A percentile compares a stretch with the other conserved stretches of the same genome.
phyloP scores from a whole-genome alignment of 305 asterid genomes.

The Solanum hybrid region DNA sequence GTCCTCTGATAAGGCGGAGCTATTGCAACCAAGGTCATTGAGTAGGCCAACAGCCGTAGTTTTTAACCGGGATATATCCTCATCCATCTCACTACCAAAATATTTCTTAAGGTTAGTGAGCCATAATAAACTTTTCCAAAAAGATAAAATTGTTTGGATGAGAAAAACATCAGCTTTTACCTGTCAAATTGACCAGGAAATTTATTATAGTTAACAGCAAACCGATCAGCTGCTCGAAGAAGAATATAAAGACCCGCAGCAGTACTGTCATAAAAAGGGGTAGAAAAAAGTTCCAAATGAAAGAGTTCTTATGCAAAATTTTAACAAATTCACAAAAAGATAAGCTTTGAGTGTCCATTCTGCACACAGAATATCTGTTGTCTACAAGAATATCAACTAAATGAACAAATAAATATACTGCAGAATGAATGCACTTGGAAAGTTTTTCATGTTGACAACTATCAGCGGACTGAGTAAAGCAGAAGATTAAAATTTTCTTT shows the following conservation, averaged over 20 bases:
- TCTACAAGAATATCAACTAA: not conserved
- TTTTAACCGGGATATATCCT: conserved; percentile 87
- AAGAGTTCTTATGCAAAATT: not conserved
- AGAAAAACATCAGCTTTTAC: conserved; percentile 31
- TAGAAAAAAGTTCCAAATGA: not conserved
- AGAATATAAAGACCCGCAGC: conserved; percentile 84
- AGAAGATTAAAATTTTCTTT: not conserved
- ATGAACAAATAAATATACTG: not conserved
- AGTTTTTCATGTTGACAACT: not conserved
- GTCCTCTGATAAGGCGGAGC: conserved; percentile 74
- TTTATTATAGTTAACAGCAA: conserved; percentile 65
- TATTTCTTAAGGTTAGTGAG: not conserved
- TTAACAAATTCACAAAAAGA: not conserved
- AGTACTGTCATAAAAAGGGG: conserved; percentile 29
- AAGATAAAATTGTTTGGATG: not conserved
- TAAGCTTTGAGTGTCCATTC: not conserved
- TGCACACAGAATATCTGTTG: not conserved
- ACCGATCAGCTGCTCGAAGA: conserved; percentile 87
- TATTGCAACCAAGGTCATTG: conserved; percentile 79
- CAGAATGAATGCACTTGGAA: not conserved
- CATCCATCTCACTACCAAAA: conserved; percentile 73
- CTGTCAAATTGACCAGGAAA: conserved; percentile 92
- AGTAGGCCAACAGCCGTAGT: conserved; percentile 63
- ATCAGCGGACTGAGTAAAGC: not conserved
- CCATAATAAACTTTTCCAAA: not conserved